Percentiles rank a stretch among this genome's conserved stretches.
Evolutionary conservation across 768 basidiomycete species (phyloP).

Genomic region (Auricularia heimuer): DNA sequence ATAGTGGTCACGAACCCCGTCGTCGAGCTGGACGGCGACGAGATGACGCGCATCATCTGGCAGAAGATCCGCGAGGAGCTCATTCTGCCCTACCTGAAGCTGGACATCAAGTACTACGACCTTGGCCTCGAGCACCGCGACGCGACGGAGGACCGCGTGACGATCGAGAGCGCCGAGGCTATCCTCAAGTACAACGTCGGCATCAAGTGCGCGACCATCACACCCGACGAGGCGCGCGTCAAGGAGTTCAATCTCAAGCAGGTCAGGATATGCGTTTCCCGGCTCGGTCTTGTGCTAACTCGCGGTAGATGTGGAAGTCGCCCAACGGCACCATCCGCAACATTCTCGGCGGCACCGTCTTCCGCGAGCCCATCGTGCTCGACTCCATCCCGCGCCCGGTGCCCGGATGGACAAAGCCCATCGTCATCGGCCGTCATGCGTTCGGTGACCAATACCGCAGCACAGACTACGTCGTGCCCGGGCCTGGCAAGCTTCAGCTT

Average conservation of each 20-base stretch:
- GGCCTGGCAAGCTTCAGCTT: slow-evolving; percentile 88
- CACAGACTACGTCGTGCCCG: slow-evolving; percentile 86
- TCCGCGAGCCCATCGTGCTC: slow-evolving; percentile 96
- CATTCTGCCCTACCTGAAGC: slow-evolving; percentile 86
- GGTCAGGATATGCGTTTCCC: no score
- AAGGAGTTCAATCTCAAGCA: slow-evolving; percentile 95
- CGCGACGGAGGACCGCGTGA: slow-evolving; percentile 90
- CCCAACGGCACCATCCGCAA: slow-evolving; percentile 99
- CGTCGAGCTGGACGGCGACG: slow-evolving; percentile 94
- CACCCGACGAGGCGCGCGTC: slow-evolving; percentile 93
- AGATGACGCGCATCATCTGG: slow-evolving; percentile 99
- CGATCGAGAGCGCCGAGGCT: slow-evolving; percentile 87
- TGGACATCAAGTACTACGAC: slow-evolving; percentile 98
- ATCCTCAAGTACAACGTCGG: slow-evolving; percentile 92
- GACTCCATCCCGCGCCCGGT: slow-evolving; percentile 83
- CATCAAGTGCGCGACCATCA: slow-evolving; percentile 99
- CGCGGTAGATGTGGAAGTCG: slow-evolving; percentile 82
- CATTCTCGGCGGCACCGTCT: slow-evolving; percentile 95
- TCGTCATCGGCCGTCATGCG: slow-evolving; percentile 92
- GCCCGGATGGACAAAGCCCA: slow-evolving; percentile 95
- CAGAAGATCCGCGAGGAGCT: slow-evolving; percentile 97
- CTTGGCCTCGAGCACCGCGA: slow-evolving; percentile 93
- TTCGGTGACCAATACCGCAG: slow-evolving; percentile 95
- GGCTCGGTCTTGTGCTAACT: no score
- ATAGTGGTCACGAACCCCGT: slow-evolving; percentile 83